Evolutionary conservation across 1,139 yeast genomes (phyloP), one percentile per base, ranked within the genome.

Genomic region (Debaryomyces udenii): DNA sequence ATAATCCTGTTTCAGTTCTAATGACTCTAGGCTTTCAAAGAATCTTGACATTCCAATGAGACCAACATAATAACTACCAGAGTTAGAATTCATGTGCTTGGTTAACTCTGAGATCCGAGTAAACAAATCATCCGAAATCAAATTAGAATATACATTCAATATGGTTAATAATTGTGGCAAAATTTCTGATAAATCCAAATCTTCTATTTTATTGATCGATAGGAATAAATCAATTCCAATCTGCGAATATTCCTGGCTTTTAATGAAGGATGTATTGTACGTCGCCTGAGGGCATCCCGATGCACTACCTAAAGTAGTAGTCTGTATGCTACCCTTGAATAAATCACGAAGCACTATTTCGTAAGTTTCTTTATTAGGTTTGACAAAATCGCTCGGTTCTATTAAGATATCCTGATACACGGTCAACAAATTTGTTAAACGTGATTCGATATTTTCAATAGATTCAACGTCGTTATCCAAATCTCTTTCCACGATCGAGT

Each of bases 351-450:
- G 64, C 3, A 83, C 77, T 1, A 76, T 55, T 48, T 76, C 67
- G 57, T 76, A 84, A 4, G 86, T 82, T 23, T 67, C 67, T 29
- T 56, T 51, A 29, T 74, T 68, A 15, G 93, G 93, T 52, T 78
- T 81, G 30, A 80, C 47, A 14, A 17, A 16, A 41, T 63, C 67
- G 44, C 40, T 37, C 7, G 39, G 26, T 2, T 47, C 37, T 9
- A 47, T 37, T 18, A 85, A 67, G 52, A 83, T 62, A 53, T 83
- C 90, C 41, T 84, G 86, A 56, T 85, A 85, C 29, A 83, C 80
- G 11, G 81, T 82, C 47, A 85, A 64, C 45, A 85, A 57, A 40
- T 74, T 78, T 3, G 87, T 83, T 52, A 84, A 67, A 51, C 64
- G 63, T 17, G 56, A 49, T 48, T 73, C 78, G 11, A 67, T 60